These are phyloP conservation scores for Xylariomycetidae sp. DNA, from an alignment of 2,329 filamentous ascomycete genomes.

Conservation along the genomic window DNA sequence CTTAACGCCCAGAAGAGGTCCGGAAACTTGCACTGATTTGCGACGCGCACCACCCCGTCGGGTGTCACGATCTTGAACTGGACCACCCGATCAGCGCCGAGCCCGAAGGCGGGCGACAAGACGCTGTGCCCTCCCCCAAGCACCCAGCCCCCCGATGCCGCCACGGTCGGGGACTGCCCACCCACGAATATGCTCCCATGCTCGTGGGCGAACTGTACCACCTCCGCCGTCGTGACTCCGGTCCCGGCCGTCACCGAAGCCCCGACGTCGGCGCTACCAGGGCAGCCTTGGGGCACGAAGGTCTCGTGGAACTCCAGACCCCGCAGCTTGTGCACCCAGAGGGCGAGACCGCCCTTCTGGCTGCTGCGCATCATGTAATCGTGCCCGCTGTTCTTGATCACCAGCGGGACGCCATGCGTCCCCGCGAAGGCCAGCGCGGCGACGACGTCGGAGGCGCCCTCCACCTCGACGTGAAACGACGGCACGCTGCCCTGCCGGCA, in stretches of 20 bases:
- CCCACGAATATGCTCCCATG: conserved; percentile 22
- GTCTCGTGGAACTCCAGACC: conserved; percentile 14
- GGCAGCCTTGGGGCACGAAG: conserved; percentile 19
- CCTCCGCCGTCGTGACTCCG: conserved; percentile 23
- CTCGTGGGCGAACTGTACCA: conserved; percentile 19
- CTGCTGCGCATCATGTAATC: conserved; percentile 29
- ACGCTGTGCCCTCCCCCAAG: conserved; percentile 25
- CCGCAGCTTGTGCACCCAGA: conserved; percentile 26
- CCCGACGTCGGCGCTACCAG: conserved; percentile 2
- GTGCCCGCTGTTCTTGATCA: conserved; percentile 30
- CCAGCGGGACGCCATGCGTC: conserved; percentile 18
- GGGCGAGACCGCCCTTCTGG: conserved; percentile 20
- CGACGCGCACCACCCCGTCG: conserved; percentile 15
- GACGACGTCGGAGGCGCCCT: conserved; percentile 11
- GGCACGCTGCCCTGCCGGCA: conserved; percentile 25
- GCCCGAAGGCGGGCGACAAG: conserved; percentile 22
- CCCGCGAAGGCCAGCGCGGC: conserved; percentile 17
- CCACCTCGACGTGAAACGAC: conserved; percentile 18
- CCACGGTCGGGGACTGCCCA: conserved; percentile 17
- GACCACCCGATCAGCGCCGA: conserved; percentile 24
- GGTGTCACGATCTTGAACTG: conserved; percentile 24
- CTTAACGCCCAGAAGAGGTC: conserved; percentile 46
- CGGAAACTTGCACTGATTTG: conserved; percentile 30
- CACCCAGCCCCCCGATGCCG: conserved; percentile 22
- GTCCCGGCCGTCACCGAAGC: conserved; percentile 24